Evolutionary conservation across 164 flowering plant genomes (phyloP).

Genomic region (Dillenia turbinata): DNA sequence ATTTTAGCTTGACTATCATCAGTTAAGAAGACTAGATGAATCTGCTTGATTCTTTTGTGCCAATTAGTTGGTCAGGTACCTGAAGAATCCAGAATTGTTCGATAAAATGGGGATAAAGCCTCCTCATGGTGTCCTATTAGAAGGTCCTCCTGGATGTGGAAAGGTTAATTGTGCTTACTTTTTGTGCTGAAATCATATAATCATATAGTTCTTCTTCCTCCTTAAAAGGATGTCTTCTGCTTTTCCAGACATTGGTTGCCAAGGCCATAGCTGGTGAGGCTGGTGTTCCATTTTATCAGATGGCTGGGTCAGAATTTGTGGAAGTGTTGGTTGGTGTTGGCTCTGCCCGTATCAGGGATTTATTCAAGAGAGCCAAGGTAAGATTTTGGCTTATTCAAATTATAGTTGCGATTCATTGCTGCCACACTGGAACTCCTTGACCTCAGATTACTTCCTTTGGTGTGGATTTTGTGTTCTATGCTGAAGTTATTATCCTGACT

Average conservation of each 20-base stretch:
- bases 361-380: conserved; percentile 95
- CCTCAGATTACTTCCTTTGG: not conserved
- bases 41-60: not conserved
- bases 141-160: conserved; percentile 99
- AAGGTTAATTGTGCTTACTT: conserved; percentile 50
- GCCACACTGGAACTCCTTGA: too few relatives aligned
- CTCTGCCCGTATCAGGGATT: conserved; percentile 93
- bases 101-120: conserved; percentile 96
- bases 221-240: not conserved
- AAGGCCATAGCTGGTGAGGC: conserved; percentile 99
- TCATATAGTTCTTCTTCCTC: not conserved
- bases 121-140: conserved; percentile 98
- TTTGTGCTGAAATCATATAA: not conserved
- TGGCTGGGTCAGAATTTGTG: conserved; percentile 99
- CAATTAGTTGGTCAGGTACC: conserved; percentile 79
- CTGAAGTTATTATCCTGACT: not conserved
- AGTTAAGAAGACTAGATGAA: too few relatives aligned
- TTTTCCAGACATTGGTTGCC: conserved; percentile 87
- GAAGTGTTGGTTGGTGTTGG: conserved; percentile 99
- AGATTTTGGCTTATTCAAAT: conserved; percentile 3
- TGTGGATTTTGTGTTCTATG: not conserved
- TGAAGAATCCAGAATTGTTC: conserved; percentile 93
- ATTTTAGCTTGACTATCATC: not conserved
- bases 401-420: not conserved
- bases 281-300: conserved; percentile 97